Conservation (phyloP, 2,329 filamentous ascomycete genomes). For the Remersonia thermophila region DNA sequence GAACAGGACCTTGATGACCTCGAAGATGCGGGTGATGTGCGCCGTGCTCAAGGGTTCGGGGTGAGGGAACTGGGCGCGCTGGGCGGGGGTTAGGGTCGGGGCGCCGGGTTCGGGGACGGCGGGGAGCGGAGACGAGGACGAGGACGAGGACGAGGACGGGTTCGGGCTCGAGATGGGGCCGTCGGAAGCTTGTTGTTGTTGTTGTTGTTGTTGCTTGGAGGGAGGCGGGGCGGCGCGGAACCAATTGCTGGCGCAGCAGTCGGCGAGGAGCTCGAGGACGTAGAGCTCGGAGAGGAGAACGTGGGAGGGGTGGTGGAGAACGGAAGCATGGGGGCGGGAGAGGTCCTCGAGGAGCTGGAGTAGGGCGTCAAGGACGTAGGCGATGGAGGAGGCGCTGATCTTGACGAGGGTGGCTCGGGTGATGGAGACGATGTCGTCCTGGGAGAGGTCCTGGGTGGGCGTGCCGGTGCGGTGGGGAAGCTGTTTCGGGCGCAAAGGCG, state of each 20-base stretch:
- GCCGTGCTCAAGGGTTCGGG: conserved; percentile 35
- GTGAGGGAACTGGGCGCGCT: conserved; percentile 17
- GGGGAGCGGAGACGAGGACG: not conserved
- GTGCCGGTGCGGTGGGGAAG: conserved; percentile 52
- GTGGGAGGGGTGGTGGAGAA: conserved; percentile 43
- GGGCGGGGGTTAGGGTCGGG: conserved; percentile 10
- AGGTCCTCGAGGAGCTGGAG: conserved; percentile 47
- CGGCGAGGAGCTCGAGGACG: conserved; percentile 49
- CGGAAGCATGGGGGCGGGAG: conserved; percentile 37
- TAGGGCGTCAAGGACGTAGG: conserved; percentile 43
- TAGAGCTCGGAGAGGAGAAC: conserved; percentile 53
- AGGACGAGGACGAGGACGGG: no score
- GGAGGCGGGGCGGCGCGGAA: conserved; percentile 22
- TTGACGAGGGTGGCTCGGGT: conserved; percentile 50
- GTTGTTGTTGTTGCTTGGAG: no score
- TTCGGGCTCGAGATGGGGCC: no score
- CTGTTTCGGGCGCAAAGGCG: conserved; percentile 27
- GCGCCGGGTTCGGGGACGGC: not conserved
- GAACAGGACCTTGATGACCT: conserved; percentile 43
- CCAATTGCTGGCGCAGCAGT: conserved; percentile 54
- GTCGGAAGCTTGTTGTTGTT: no score
- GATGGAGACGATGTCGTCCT: conserved; percentile 49
- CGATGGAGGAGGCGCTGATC: conserved; percentile 42
- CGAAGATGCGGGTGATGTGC: conserved; percentile 43
- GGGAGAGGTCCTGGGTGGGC: conserved; percentile 40